Base-by-base conservation (phyloP, 2,329 filamentous ascomycete species). In the Beauveria bassiana region DNA sequence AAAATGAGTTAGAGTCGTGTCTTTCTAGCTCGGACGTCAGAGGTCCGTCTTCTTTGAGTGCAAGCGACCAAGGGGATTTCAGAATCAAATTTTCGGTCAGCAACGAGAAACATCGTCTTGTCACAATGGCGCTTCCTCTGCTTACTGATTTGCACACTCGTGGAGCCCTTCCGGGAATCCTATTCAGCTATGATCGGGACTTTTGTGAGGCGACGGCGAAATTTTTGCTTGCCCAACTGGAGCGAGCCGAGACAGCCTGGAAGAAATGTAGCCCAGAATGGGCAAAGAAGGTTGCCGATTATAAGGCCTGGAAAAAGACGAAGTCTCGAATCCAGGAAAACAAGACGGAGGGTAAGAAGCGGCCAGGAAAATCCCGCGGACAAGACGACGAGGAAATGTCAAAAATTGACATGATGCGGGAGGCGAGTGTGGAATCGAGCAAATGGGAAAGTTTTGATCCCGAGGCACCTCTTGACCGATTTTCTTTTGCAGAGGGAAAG, bases 151-250 rank as follows among this genome's bases (percentile, higher is more conserved):
- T 92, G 1, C 81, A 90, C 54, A 75, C 78, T 18, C 82, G 85
- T 61, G 81, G 84, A 61, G 87, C 86, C 0, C 77, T 93, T 1
- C 90, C 89, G 0, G 89, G 87, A 0, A 85, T 93, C 14, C 71
- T 92, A 1, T 93, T 93, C 77, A 90, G 90, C 69, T 93, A 90
- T 66, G 87, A 92, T 65, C 84, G 88, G 53, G 71, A 72, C 1
- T 72, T 76, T 34, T 93, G 90, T 67, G 88, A 91, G 70, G 70
- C 72, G 10, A 81, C 88, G 31, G 80, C 83, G 28, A 66, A 71
- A 26, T 67, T 72, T 0, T 66, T 92, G 0, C 70, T 87, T 1
- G 66, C 71, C 0, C 77, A 84, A 62, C 74, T 92, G 0, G 69
- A 64, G 31, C 34, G 49, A 1, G 67, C 65, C 2, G 73, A 75